Conservation (phyloP, 371 early-diverging fungal species). For the Mortierella sp. region DNA sequence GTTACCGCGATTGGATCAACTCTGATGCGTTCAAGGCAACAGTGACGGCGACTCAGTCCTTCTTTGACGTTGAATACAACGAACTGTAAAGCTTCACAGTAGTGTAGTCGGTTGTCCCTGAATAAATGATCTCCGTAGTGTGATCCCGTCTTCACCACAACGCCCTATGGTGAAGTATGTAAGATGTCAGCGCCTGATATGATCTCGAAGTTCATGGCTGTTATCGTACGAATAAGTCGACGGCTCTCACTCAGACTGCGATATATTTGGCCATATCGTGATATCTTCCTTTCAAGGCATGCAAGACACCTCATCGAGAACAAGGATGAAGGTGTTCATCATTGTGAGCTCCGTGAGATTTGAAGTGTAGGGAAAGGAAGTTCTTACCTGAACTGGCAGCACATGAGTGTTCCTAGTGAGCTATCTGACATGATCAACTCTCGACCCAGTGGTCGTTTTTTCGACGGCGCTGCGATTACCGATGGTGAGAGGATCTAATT, state of each 20-base stretch:
- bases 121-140: too few species aligned
- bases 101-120: too few species aligned
- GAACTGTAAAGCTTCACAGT: too few species aligned
- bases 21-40: too few species aligned
- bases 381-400: conserved; percentile 8
- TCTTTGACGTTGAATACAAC: too few species aligned
- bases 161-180: too few species aligned
- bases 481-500: conserved; percentile 3
- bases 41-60: too few species aligned
- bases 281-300: conserved; percentile 30
- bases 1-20: too few species aligned
- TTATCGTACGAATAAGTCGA: too few species aligned
- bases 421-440: conserved; percentile 6
- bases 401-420: conserved; percentile 31
- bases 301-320: conserved; percentile 20
- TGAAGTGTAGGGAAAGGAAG: not conserved
- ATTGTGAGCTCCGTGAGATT: conserved; percentile 25
- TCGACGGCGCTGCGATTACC: not conserved
- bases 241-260: conserved; percentile 38
- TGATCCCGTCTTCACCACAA: too few species aligned
- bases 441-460: not conserved
- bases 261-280: conserved; percentile 34
- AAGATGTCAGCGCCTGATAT: too few species aligned
- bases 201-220: too few species aligned
- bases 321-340: conserved; percentile 47